phyloP scores from a whole-genome alignment of 768 basidiomycete genomes.

The Tylopilus sp. region DNA sequence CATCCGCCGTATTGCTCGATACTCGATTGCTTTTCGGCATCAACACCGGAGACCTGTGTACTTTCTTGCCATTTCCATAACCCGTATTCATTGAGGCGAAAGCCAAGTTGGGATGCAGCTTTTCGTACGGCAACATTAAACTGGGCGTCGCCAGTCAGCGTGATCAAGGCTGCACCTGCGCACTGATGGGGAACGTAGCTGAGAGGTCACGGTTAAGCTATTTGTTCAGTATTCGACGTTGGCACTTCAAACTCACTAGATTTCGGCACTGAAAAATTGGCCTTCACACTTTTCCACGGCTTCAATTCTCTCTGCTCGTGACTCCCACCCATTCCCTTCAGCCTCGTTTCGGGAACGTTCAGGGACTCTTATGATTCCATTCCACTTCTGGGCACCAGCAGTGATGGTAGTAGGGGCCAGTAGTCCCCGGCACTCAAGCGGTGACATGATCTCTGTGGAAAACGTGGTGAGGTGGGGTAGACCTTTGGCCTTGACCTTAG shows the following conservation, averaged over 20 bases:
- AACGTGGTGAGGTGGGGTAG: slow-evolving; percentile 23
- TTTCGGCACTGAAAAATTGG: slow-evolving; percentile 35
- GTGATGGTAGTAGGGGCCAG: slow-evolving; percentile 38
- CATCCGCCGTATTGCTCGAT: slow-evolving; percentile 13
- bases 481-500: slow-evolving; percentile 6
- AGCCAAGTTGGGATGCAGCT: slow-evolving; percentile 41
- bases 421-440: slow-evolving; percentile 44
- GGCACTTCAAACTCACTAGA: slow-evolving; percentile 23
- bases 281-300: slow-evolving; percentile 32
- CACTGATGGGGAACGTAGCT: slow-evolving; percentile 23
- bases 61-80: slow-evolving; percentile 54
- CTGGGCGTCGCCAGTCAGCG: slow-evolving; percentile 52
- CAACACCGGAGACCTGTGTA: neutral
- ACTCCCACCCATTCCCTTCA: slow-evolving; percentile 26
- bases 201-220: neutral
- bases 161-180: slow-evolving; percentile 49
- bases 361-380: slow-evolving; percentile 52
- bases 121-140: slow-evolving; percentile 42
- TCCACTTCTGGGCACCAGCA: slow-evolving; percentile 39
- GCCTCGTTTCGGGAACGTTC: slow-evolving; percentile 16
- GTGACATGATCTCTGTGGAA: slow-evolving; percentile 38
- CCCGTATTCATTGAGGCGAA: slow-evolving; percentile 59
- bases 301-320: slow-evolving; percentile 21
- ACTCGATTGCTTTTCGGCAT: slow-evolving; percentile 1
- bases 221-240: neutral